A percentile compares a stretch with the other conserved stretches of the same genome.
Conservation (phyloP, 148 eudicot genomes). For the Amaranthus cruentus region DNA sequence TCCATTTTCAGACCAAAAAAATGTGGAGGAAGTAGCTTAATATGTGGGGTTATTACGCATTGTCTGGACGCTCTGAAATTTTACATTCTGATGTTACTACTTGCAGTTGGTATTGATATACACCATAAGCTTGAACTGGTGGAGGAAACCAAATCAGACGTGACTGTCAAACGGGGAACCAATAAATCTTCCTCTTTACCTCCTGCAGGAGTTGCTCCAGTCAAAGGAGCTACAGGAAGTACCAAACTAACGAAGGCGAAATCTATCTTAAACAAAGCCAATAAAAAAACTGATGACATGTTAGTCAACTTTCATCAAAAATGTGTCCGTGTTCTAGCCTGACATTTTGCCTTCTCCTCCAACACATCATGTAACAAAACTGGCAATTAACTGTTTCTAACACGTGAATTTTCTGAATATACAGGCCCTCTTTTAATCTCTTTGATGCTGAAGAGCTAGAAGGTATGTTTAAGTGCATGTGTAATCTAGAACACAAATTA, state of each 20-base stretch:
- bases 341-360: background rate
- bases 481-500: no score
- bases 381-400: background rate
- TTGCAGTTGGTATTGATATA: slow-evolving; percentile 86
- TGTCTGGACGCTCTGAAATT: background rate
- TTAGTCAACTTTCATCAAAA: slow-evolving; percentile 22
- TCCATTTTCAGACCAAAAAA: background rate
- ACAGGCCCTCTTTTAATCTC: slow-evolving; percentile 88
- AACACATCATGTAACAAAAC: background rate
- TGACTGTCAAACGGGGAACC: slow-evolving; percentile 29
- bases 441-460: slow-evolving; percentile 58
- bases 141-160: slow-evolving; percentile 32
- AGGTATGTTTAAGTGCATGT: slow-evolving; percentile 35
- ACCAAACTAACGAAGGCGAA: slow-evolving; percentile 30
- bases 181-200: slow-evolving; percentile 33
- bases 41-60: background rate
- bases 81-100: slow-evolving; percentile 20
- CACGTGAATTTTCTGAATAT: slow-evolving; percentile 1
- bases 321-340: background rate
- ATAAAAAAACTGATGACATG: slow-evolving; percentile 35
- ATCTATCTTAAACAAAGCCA: slow-evolving; percentile 28
- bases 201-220: slow-evolving; percentile 33
- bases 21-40: slow-evolving; percentile 1
- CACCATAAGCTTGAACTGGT: slow-evolving; percentile 50
- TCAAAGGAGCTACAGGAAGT: slow-evolving; percentile 39